Base-by-base conservation (phyloP, 2,329 filamentous ascomycete genomes). In the Pseudogymnoascus sp. region DNA sequence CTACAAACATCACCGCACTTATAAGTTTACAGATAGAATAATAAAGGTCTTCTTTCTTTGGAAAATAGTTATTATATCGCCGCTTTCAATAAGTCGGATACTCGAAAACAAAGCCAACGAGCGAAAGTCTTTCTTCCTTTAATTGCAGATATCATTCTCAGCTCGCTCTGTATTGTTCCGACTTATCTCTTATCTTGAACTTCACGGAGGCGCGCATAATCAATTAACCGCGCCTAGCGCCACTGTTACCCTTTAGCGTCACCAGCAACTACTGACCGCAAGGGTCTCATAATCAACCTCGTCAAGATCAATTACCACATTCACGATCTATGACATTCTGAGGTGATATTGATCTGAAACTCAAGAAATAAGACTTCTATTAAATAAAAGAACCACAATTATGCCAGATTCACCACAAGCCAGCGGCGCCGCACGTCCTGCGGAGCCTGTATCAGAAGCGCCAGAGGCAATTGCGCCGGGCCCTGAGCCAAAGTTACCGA, bases 401-500 rank as follows among this genome's bases (percentile, higher is more conserved):
- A 55, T 55, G 48, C 48, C 48, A 33, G 48, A 55, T 33, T 55
- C 48, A 18, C 48, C 48, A n/a, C 48, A 55, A 55, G 29, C 48
- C 29, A 33, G 8, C n/a, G 48, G 29, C 29, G 9, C 29, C 1
- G 48, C 48, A 55, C 48, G 48, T 6, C 48, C 48, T 55, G n/a
- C 48, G 9, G 48, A 55, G 7, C 48, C 48, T 13, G 48, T 39
- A 59, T 59, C 58, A 37, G 58, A 59, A 31, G 58, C 58, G 7
- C n/a, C 58, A n/a, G 58, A 59, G 58, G 35, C 37, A 15, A 59
- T 82, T 58, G 78, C 77, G 40, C 73, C 80, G 8, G 73, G 76
- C 5, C 74, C 80, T 5, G 87, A 89, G 63, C 75, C 86, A 40
- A 85, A 83, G 70, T 78, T 90, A 66, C 87, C 89, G 1, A 87